Evolutionary conservation across 2,329 filamentous ascomycete species (phyloP).

Genomic region (Nannizzia gypsea): DNA sequence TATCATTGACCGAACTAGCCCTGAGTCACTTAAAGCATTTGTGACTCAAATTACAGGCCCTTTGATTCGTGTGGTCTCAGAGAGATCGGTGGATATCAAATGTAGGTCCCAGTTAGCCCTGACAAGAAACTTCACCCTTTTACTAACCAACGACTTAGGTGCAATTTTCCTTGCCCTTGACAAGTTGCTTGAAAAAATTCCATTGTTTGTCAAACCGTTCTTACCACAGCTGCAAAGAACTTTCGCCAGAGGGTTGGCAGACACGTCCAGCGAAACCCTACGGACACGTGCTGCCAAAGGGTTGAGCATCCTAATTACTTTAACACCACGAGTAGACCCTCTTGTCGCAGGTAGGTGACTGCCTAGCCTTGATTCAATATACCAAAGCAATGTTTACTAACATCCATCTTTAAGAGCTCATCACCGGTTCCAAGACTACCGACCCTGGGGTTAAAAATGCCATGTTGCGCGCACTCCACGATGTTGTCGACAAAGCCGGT

Average conservation of each 20-base stretch:
- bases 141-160: slow-evolving; percentile 36
- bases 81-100: slow-evolving; percentile 92
- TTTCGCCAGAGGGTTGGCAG: slow-evolving; percentile 90
- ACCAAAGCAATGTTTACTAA: slow-evolving; percentile 5
- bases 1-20: slow-evolving; percentile 82
- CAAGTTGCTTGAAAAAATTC: slow-evolving; percentile 93
- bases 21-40: slow-evolving; percentile 79
- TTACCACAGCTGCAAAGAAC: slow-evolving; percentile 91
- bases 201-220: slow-evolving; percentile 89
- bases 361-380: neutral
- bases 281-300: slow-evolving; percentile 85
- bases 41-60: slow-evolving; percentile 97
- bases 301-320: slow-evolving; percentile 84
- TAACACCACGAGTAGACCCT: slow-evolving; percentile 90
- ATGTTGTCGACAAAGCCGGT: slow-evolving; percentile 91
- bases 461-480: slow-evolving; percentile 93
- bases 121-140: neutral
- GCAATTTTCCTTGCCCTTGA: slow-evolving; percentile 90
- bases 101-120: slow-evolving; percentile 22
- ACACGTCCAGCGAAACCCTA: slow-evolving; percentile 79
- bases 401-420: slow-evolving; percentile 50
- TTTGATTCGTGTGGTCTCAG: slow-evolving; percentile 92
- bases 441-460: slow-evolving; percentile 82
- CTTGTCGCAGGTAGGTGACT: slow-evolving; percentile 51
- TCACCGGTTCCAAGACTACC: slow-evolving; percentile 85